Percentiles rank a stretch among this genome's conserved stretches.
Conservation (phyloP, 108 stramenopile genomes). For the Cyclostephanos invisitatus region DNA sequence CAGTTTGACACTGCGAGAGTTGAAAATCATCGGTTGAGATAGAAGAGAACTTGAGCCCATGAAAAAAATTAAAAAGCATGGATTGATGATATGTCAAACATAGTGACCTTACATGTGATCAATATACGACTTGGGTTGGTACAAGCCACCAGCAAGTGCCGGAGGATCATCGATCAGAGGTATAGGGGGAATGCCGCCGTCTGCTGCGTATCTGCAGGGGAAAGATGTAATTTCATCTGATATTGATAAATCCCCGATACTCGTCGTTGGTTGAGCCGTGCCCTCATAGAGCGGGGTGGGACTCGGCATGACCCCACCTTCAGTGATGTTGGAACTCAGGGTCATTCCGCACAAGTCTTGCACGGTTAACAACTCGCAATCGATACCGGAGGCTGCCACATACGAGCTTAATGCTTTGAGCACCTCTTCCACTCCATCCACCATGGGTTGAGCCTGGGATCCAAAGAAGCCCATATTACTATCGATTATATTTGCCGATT, state of each 20-base stretch:
- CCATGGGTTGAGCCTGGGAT: constrained; percentile 9
- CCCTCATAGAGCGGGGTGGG: background rate
- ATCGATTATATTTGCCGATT: constrained; percentile 8
- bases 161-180: constrained; percentile 1
- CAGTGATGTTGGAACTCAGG: background rate
- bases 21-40: background rate
- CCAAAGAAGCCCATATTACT: constrained; percentile 36
- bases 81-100: background rate
- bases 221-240: background rate
- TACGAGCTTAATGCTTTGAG: constrained; percentile 25
- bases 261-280: background rate
- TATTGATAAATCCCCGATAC: background rate
- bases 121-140: constrained; percentile 27
- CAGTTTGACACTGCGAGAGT: constrained; percentile 33
- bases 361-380: constrained; percentile 29
- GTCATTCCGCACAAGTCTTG: constrained; percentile 3
- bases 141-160: constrained; percentile 24
- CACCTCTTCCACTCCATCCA: constrained; percentile 22
- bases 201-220: constrained; percentile 11
- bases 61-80: constrained; percentile 2
- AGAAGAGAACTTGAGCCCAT: background rate
- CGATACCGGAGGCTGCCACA: constrained; percentile 10
- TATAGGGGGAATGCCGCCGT: constrained; percentile 13
- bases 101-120: constrained; percentile 30
- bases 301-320: background rate